Percentiles rank a stretch among this genome's conserved stretches.
Evolutionary conservation across 2,329 filamentous ascomycete species (phyloP).

Genomic region (Lasiodiplodia gonubiensis): DNA sequence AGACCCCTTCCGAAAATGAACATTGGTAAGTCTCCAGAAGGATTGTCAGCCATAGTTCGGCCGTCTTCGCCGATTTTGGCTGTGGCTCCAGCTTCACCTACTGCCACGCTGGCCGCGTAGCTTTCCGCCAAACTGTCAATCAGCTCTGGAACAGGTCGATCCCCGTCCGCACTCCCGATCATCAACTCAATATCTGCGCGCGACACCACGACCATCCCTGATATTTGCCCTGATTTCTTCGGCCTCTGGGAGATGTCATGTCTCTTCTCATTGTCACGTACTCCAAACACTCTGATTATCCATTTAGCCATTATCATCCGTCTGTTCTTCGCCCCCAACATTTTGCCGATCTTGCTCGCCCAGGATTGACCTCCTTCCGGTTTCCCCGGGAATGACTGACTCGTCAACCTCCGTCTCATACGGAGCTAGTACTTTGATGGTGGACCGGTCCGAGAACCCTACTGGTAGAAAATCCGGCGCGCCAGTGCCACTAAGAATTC

Average conservation of each 20-base stretch:
- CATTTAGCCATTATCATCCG: conserved; percentile 1
- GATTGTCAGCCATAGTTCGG: background rate
- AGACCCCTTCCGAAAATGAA: no score
- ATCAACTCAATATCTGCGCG: no score
- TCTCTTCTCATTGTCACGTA: background rate
- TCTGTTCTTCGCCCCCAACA: background rate
- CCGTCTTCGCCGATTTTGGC: background rate
- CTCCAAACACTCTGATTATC: conserved; percentile 10
- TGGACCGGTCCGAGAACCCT: conserved; percentile 1
- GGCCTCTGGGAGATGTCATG: no score
- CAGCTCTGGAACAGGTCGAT: no score
- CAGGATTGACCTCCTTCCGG: background rate
- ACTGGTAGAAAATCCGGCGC: background rate
- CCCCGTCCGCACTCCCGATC: no score
- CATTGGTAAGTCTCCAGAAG: no score
- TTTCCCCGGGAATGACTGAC: background rate
- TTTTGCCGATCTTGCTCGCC: background rate
- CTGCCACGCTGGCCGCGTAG: no score
- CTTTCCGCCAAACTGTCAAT: no score
- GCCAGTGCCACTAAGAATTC: background rate
- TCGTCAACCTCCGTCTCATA: background rate
- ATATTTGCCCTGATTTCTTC: no score
- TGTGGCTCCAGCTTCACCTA: no score
- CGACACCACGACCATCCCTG: no score
- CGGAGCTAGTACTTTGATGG: background rate